Conservation (phyloP, 1,139 yeast genomes). For the Citeromyces hawaiiensis region DNA sequence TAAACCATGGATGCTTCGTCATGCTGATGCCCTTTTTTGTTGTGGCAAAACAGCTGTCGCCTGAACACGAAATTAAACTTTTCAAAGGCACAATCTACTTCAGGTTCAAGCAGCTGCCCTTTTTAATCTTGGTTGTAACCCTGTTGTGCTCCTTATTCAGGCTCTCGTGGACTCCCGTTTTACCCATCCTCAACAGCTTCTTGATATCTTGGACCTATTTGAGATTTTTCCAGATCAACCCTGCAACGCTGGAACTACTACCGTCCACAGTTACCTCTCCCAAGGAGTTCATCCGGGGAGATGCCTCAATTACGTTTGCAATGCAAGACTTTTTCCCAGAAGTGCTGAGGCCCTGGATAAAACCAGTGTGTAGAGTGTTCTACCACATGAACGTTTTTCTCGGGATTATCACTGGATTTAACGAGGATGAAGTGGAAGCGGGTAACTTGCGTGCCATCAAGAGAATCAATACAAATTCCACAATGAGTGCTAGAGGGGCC, state of each 20-base stretch:
- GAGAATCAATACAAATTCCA: constrained; percentile 27
- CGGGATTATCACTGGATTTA: constrained; percentile 51
- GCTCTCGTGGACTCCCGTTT: constrained; percentile 33
- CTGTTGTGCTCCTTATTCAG: constrained; percentile 29
- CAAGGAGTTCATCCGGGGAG: constrained; percentile 37
- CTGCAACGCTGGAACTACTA: constrained; percentile 12
- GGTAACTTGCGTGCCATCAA: constrained; percentile 54
- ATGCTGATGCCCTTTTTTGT: constrained; percentile 68
- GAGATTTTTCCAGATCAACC: constrained; percentile 52
- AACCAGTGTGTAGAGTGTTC: constrained; percentile 35
- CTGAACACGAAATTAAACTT: constrained; percentile 71
- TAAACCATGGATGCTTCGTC: constrained; percentile 53
- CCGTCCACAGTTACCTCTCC: constrained; percentile 9
- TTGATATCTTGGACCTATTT: constrained; percentile 61
- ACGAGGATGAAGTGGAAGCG: constrained; percentile 58
- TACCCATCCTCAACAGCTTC: constrained; percentile 63
- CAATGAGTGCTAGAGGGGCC: constrained; percentile 30
- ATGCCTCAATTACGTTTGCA: constrained; percentile 84
- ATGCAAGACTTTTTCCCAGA: constrained; percentile 74
- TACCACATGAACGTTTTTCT: constrained; percentile 42
- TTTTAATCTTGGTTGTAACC: constrained; percentile 35
- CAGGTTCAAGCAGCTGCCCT: constrained; percentile 65
- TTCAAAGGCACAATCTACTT: constrained; percentile 51
- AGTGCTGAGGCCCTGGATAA: constrained; percentile 33
- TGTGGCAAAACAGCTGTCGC: constrained; percentile 77